Base-by-base conservation (phyloP, 805 yeast species). In the Lipomyces oligophaga region DNA sequence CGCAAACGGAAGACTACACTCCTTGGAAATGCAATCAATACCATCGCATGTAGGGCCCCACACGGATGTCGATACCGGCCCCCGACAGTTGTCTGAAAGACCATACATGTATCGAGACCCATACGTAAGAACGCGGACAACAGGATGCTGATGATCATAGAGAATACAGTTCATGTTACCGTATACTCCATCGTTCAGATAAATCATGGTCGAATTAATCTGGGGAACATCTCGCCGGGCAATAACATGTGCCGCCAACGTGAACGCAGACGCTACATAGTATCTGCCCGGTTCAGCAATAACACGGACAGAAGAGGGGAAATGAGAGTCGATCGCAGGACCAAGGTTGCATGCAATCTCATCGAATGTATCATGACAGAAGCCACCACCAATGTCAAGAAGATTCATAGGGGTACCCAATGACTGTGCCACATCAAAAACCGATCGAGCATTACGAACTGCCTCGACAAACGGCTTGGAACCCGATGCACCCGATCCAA, bases 21-120 rank as follows among this genome's bases (percentile, higher is more conserved):
- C 71, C 38, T 71, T 64, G 16, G 83, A 65, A 47, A 90, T 78
- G 65, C 95, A 83, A 66, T 90, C 98, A 54, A 90, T 73, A 2
- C 97, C 97, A 67, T 90, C 98, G 69, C 98, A 90, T 16, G 97
- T 90, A 36, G 97, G 98, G 4, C 98, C 98, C 98, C 98, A 90
- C 50, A 93, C 75, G 3, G 95, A 85, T 43, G 60, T 54, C 2
- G 41, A 65, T 63, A 57, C 49, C 8, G 57, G 50, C 1, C 55
- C 55, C 24, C 34, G 15, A 41, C 55, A 44, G 32, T 52, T 52
- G 35, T 52, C 57, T 10, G 45, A 45, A 19, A 34, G 36, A 21
- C 49, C 52, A 32, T 45, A 52, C 50, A 66, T 66, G 62, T 73
- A 77, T 36, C 70, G 62, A 34, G 74, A 73, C 32, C 71, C 65